Conservation (phyloP, 2,329 filamentous ascomycete species). For the Hypoxylon sp. region DNA sequence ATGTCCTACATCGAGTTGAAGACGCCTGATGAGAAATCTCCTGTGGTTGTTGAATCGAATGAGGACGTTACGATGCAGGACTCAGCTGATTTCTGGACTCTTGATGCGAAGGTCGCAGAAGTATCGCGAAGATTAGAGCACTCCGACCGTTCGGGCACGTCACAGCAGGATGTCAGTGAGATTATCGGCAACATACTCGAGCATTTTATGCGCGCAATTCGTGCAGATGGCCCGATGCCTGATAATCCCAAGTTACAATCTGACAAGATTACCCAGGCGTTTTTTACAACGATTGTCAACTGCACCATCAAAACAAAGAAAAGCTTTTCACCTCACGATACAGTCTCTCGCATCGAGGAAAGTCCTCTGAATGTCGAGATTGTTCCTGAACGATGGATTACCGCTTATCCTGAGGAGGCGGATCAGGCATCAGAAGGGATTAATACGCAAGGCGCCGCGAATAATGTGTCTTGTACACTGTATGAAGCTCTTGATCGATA, state of each 20-base stretch:
- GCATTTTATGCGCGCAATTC: constrained; percentile 88
- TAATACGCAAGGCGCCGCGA: constrained; percentile 53
- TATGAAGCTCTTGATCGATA: constrained; percentile 86
- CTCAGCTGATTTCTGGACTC: constrained; percentile 43
- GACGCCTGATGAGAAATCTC: constrained; percentile 14
- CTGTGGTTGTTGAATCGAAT: constrained; percentile 24
- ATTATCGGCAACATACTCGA: constrained; percentile 93
- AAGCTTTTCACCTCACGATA: constrained; percentile 33
- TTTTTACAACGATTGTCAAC: constrained; percentile 69
- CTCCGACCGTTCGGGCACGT: constrained; percentile 59
- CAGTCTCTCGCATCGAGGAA: constrained; percentile 46
- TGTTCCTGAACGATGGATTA: constrained; percentile 70
- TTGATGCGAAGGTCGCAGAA: constrained; percentile 55
- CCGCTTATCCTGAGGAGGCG: constrained; percentile 56
- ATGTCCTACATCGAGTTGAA: constrained; percentile 49
- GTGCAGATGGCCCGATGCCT: constrained; percentile 68
- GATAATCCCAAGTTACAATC: constrained; percentile 75
- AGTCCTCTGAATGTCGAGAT: constrained; percentile 61
- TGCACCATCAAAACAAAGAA: constrained; percentile 62
- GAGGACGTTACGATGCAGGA: constrained; percentile 43
- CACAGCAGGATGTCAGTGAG: constrained; percentile 95
- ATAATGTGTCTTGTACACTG: constrained; percentile 63
- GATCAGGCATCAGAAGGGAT: constrained; percentile 8
- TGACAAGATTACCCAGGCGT: constrained; percentile 78
- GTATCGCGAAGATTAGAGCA: constrained; percentile 54